Conservation (phyloP, 768 basidiomycete genomes). For the Tylopilus sp. region DNA sequence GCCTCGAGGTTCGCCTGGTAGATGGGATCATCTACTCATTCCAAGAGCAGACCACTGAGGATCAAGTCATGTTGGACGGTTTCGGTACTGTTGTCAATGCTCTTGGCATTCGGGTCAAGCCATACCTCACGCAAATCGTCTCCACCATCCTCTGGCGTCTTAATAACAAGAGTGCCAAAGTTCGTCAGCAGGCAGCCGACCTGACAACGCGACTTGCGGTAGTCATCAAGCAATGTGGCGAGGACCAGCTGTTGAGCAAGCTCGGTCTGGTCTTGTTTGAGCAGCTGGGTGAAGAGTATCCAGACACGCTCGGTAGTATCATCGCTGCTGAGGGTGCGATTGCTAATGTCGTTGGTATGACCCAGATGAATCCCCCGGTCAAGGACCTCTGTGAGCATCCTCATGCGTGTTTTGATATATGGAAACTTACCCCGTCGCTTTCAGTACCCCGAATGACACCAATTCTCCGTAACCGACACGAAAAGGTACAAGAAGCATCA, state of each 20-base stretch:
- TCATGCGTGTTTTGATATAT: background rate
- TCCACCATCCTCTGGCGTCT: constrained; percentile 98
- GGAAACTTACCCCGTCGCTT: constrained; percentile 2
- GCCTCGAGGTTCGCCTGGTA: constrained; percentile 89
- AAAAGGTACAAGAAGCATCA: constrained; percentile 98
- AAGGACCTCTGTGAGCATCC: constrained; percentile 89
- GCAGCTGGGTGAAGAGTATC: constrained; percentile 98
- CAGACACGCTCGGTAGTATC: constrained; percentile 97
- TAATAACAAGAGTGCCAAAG: constrained; percentile 99
- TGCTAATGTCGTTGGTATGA: constrained; percentile 99
- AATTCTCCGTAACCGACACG: constrained; percentile 97
- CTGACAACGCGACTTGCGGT: constrained; percentile 92
- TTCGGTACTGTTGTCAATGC: constrained; percentile 98
- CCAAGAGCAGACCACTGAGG: constrained; percentile 99
- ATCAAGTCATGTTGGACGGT: constrained; percentile 98
- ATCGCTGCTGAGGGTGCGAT: constrained; percentile 99
- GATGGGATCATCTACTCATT: constrained; percentile 99
- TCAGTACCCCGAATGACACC: constrained; percentile 99
- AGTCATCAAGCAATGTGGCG: constrained; percentile 98
- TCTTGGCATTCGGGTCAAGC: constrained; percentile 94
- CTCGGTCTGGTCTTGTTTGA: constrained; percentile 96
- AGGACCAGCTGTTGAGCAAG: constrained; percentile 93
- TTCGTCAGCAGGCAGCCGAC: constrained; percentile 99
- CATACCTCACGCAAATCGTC: constrained; percentile 97
- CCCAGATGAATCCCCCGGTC: constrained; percentile 99